Conservation (phyloP, 1,284 basidiomycete genomes). For the Tylopilus microsporus region DNA sequence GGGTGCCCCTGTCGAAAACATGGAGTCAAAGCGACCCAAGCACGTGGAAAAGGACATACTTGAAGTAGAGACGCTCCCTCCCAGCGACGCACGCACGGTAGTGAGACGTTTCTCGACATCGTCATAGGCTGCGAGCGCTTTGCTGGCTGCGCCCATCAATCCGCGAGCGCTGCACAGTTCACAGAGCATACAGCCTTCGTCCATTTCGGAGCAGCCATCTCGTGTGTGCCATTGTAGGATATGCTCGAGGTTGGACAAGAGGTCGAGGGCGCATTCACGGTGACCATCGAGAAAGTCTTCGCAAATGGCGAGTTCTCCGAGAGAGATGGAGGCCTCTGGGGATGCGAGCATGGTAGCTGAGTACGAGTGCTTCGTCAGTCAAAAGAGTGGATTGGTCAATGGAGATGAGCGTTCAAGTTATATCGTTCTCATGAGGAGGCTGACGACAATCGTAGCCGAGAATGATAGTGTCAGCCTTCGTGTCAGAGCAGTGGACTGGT, state of each 20-base stretch:
- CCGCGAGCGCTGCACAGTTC: conserved; percentile 10
- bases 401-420: background rate
- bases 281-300: conserved; percentile 15
- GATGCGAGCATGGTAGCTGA: conserved; percentile 1
- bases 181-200: conserved; percentile 11
- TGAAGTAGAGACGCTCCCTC: background rate
- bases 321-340: conserved; percentile 9
- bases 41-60: conserved; percentile 1
- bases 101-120: conserved; percentile 9
- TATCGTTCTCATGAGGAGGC: conserved; percentile 8
- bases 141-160: conserved; percentile 9
- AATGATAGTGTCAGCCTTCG: conserved; percentile 5
- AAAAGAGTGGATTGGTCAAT: no score
- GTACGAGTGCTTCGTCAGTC: background rate
- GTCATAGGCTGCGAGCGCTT: conserved; percentile 8
- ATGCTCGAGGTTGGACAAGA: conserved; percentile 11
- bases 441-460: conserved; percentile 3
- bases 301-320: conserved; percentile 15
- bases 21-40: background rate
- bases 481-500: background rate
- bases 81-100: conserved; percentile 6
- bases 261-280: conserved; percentile 7
- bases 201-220: background rate
- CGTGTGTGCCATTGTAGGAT: conserved; percentile 3
- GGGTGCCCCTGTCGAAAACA: background rate